Base-by-base conservation (phyloP, 163 green algal genomes). In the Prototheca cutis region DNA sequence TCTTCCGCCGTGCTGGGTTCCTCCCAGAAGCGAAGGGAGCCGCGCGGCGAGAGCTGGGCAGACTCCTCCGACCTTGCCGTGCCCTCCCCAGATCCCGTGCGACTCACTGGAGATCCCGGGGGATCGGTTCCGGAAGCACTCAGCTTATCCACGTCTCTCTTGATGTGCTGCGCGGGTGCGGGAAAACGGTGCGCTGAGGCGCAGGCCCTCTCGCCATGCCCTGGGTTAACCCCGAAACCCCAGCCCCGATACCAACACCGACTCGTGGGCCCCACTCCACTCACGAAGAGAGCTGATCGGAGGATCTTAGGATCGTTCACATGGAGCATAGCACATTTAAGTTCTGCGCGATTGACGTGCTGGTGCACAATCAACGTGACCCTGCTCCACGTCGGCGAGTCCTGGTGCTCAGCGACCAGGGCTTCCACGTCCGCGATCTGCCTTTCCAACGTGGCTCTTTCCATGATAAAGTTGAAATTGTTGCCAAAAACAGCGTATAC, bases 291-390 rank as follows among this genome's bases (percentile, higher is more conserved):
- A 51, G 10, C 13, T 17, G 42, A 8, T 24, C n/a, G n/a, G n/a
- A n/a, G n/a, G n/a, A n/a, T n/a, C n/a, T n/a, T n/a, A n/a, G n/a
- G n/a, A n/a, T n/a, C n/a, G 6, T 5, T 27, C 5, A 17, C 0
- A 51, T 51, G 42, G 25, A 51, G 42, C 42, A 51, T 51, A 24
- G 42, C 42, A 21, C 13, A n/a, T 21, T 51, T 51, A n/a, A n/a
- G n/a, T n/a, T n/a, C n/a, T n/a, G n/a, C n/a, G n/a, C n/a, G n/a
- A n/a, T n/a, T n/a, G n/a, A n/a, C n/a, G n/a, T n/a, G n/a, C n/a
- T n/a, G n/a, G n/a, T n/a, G n/a, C n/a, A n/a, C n/a, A n/a, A n/a
- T n/a, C n/a, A n/a, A n/a, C n/a, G n/a, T n/a, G n/a, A n/a, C n/a
- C n/a, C n/a, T n/a, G n/a, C n/a, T n/a, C n/a, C n/a, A n/a, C n/a